Conservation (phyloP, 352 stramenopile species). For the Phytophthora syringae region DNA sequence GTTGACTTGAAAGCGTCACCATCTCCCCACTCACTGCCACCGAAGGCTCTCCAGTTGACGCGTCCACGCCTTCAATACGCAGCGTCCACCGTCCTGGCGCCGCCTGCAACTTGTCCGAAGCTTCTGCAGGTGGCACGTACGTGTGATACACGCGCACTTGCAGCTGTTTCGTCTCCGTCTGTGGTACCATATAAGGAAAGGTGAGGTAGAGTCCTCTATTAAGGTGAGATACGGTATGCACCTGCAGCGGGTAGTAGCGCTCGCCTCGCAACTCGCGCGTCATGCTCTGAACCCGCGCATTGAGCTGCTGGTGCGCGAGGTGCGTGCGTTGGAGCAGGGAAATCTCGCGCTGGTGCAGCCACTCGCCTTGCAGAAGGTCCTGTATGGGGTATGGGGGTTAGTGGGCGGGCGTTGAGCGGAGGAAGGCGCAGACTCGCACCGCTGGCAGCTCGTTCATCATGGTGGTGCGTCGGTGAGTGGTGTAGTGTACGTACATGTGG, state of each 20-base stretch:
- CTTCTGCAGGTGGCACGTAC: conserved; percentile 54
- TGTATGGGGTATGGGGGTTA: conserved; percentile 23
- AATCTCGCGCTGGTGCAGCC: conserved; percentile 64
- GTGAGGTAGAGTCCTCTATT: neutral
- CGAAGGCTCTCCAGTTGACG: conserved; percentile 30
- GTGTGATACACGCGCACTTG: conserved; percentile 69
- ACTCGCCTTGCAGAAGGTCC: conserved; percentile 60
- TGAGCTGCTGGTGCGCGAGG: conserved; percentile 46
- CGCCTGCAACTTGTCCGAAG: conserved; percentile 33
- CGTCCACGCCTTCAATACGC: conserved; percentile 63
- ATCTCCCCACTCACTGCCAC: conserved; percentile 42
- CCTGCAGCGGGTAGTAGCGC: conserved; percentile 64
- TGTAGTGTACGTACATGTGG: conserved; percentile 4
- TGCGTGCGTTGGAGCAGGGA: conserved; percentile 58
- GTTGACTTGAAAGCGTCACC: conserved; percentile 1
- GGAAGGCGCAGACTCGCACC: conserved; percentile 13
- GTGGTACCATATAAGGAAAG: neutral
- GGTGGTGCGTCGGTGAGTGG: too few species aligned
- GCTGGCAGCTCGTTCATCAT: conserved; percentile 30
- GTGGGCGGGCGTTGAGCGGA: neutral
- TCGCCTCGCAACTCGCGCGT: conserved; percentile 65
- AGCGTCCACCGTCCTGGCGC: conserved; percentile 66
- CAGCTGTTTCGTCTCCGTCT: conserved; percentile 67
- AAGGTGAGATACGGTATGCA: neutral
- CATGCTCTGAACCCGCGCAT: conserved; percentile 51